Base-by-base conservation (phyloP, 768 basidiomycete genomes). In the Lactarius indigo region DNA sequence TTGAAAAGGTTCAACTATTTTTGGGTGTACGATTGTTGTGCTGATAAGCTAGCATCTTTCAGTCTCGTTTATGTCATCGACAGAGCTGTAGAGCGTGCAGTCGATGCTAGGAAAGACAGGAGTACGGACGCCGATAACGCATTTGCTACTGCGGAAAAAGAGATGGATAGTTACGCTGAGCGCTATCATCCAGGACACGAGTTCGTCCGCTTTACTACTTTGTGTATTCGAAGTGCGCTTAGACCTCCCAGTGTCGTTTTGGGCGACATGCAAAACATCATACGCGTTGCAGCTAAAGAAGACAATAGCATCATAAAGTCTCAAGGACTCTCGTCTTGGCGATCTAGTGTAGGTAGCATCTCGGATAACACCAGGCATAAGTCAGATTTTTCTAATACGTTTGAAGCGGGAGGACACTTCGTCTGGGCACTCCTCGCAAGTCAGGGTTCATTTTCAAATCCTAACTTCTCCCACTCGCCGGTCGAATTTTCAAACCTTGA, bases 11-110 rank as follows among this genome's bases (percentile, higher is more conserved):
- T 33, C 39, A 17, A 20, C 26, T 55, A 13, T 13, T 39, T 10
- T 42, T n/a, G 10, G 23, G 44, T 9, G 5, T 8, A 10, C 60
- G 47, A 58, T 58, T 30, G 8, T 33, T 2, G 18, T 59, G 12
- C 41, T 67, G 9, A 63, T 31, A 17, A 17, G 26, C 8, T 12
- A 26, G 13, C 37, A 18, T 26, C 57, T 55, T 26, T 59, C 44
- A 67, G 66, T 33, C 61, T 67, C 62, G 41, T 67, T 35, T 57
- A 63, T 20, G 47, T 35, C 4, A 62, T 67, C 57, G 66, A 67
- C n/a, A 31, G n/a, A 26, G 66, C 66, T 23, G 57, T 67, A 5
- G 59, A 63, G 20, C 52, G 57, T 39, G 66, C 66, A 33, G 62
- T 63, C 17, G 62, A 67, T 1, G 66, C 62, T 5, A 57, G 61